Base-by-base conservation (phyloP, 805 yeast species). In the Wickerhamiella parazyma region DNA sequence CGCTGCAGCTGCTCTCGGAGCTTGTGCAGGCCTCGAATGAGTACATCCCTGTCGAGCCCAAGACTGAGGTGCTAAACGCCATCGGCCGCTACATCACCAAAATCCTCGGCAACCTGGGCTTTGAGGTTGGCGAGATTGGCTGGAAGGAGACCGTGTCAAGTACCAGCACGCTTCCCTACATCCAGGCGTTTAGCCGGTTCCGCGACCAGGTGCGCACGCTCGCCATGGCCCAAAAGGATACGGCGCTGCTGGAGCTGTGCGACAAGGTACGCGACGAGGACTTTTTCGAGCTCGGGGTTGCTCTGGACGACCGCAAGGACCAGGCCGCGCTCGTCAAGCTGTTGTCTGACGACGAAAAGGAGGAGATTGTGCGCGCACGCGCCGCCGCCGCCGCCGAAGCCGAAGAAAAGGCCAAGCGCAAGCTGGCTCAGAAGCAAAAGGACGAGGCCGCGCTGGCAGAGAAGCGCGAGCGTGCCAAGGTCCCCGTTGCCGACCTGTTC, bases 291-390 rank as follows among this genome's bases (percentile, higher is more conserved):
- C 65, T 86, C 48, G 91, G 93, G 22, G 80, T 91, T 34, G 76
- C 93, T 1, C 67, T 91, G 44, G 97, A 89, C 59, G 98, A 91
- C 62, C 76, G 96, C 55, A 69, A 76, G 5, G 86, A 79, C 2
- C 75, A 72, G 53, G 71, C 77, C n/a, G 87, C 96, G 0, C 70
- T 91, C 48, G 71, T 91, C 36, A 91, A 91, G 62, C 80, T 89
- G 53, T 67, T 91, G 50, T 76, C 73, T 42, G 73, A 66, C 6
- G 70, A 68, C 25, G 97, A 89, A 58, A 75, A 73, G 58, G 68
- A 66, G 31, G 89, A 80, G 47, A 67, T 83, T 35, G 54, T 80
- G 11, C 59, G 59, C 24, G 58, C 65, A 36, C 80, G 80, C 49
- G 71, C 69, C 37, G 78, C 73, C 49, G 79, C 75, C 52, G 73